phyloP scores from a whole-genome alignment of 345 rosid genomes.

The Syzygium aromaticum region DNA sequence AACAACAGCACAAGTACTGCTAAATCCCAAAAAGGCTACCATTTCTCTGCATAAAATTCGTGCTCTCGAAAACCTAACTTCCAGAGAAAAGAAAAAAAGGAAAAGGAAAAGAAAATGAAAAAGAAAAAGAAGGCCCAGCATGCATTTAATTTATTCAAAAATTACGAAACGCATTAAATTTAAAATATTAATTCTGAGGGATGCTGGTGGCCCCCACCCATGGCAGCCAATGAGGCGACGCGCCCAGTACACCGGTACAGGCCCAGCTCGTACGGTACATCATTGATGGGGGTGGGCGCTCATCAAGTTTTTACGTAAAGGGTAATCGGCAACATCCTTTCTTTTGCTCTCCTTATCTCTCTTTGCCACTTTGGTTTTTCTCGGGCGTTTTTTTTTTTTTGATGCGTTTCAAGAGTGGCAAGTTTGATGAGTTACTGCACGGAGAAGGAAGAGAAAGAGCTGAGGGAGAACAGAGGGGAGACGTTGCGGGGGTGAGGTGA shows the following conservation, averaged over 20 bases:
- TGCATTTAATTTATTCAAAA: not conserved
- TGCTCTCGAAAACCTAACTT: no score
- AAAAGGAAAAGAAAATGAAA: no score
- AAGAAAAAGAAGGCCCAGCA: accelerated
- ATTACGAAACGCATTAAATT: not conserved
- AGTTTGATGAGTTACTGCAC: not conserved
- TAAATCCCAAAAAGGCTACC: no score
- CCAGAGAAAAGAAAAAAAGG: accelerated
- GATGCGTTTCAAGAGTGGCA: not conserved
- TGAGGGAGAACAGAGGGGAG: not conserved
- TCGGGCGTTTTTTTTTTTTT: not conserved
- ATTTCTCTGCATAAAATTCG: no score
- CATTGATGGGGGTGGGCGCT: not conserved
- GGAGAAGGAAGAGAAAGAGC: not conserved
- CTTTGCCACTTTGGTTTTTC: not conserved
- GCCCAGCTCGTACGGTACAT: not conserved
- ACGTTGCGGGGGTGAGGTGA: not conserved
- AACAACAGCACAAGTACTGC: no score
- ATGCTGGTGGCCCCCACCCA: not conserved
- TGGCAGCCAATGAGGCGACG: not conserved
- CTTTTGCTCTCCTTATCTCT: not conserved
- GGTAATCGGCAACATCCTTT: not conserved
- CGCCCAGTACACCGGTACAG: not conserved
- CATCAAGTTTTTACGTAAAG: not conserved
- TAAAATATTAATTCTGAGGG: not conserved